These are phyloP conservation scores for Aphanomyces invadans DNA, from an alignment of 352 stramenopile species.

Conservation along the genomic window DNA sequence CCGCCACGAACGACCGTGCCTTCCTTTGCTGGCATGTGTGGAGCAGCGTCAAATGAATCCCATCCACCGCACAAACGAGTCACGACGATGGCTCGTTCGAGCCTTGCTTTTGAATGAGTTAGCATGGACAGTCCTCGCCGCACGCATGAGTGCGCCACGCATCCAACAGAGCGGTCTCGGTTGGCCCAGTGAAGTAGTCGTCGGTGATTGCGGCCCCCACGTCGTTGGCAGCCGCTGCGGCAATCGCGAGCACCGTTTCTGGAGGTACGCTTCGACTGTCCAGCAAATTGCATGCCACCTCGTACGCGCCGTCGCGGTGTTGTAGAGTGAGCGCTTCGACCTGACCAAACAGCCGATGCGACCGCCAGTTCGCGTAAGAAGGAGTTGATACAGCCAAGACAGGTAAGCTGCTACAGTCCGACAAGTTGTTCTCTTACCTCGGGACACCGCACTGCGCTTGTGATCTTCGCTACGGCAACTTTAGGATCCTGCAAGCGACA, in stretches of 20 bases:
- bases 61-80: too few relatives aligned
- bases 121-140: too few relatives aligned
- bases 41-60: too few relatives aligned
- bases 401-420: too few relatives aligned
- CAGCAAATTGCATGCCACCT: conserved; percentile 8
- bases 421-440: background rate
- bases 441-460: background rate
- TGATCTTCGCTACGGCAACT: background rate
- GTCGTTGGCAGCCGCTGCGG: background rate
- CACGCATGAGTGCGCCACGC: background rate
- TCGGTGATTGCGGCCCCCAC: background rate
- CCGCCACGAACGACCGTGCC: too few relatives aligned
- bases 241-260: background rate
- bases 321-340: background rate
- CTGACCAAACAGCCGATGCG: too few relatives aligned
- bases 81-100: too few relatives aligned
- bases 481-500: background rate
- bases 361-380: background rate
- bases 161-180: background rate
- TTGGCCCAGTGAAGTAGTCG: background rate
- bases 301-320: background rate
- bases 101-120: too few relatives aligned
- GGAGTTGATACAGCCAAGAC: too few relatives aligned
- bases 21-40: too few relatives aligned
- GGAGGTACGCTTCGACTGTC: background rate